Base-by-base conservation (phyloP, 2,329 filamentous ascomycete species). In the Exophiala mesophila region DNA sequence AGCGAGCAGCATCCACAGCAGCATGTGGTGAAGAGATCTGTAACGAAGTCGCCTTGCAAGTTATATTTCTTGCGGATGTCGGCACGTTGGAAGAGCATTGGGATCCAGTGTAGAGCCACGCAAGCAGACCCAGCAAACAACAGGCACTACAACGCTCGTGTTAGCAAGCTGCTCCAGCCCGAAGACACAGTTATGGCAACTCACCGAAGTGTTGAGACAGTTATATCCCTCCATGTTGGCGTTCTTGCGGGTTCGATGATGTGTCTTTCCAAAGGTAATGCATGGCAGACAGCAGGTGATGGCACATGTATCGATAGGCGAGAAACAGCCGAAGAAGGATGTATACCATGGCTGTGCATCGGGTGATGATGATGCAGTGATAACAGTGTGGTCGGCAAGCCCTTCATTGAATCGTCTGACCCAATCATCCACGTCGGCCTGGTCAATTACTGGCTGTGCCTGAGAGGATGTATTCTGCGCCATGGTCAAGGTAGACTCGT, bases 1-100 rank as follows among this genome's bases (percentile, higher is more conserved):
- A 78, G 59, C 3, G 68, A 67, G 54, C 76, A 80, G 66, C 74
- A 78, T 19, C 63, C 59, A 57, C 76, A 80, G 64, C 69, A 79
- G 59, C 64, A 77, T 10, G 70, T 62, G 12, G 63, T 60, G 52
- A 70, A 71, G 59, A 69, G 80, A 57, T 80, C 76, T 19, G 58
- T 59, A 42, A 59, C 57, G 24, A 63, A 65, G 35, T 61, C 65
- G 31, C 76, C 76, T 36, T 71, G 57, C 54, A 80, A 76, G 52
- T 65, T 67, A 62, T 73, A 78, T 28, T 64, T 67, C 41, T 73
- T 62, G 39, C 76, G 73, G 53, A 79, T 72, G 54, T 77, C 70
- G 45, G 58, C 57, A 30, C 77, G 74, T 59, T 77, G 74, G 50
- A 74, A 62, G 63, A 74, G 70, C 51, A 69, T 63, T 53, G 70